These are phyloP conservation scores for Sporisorium scitamineum DNA, from an alignment of 1,284 basidiomycete genomes.

Conservation along the genomic window DNA sequence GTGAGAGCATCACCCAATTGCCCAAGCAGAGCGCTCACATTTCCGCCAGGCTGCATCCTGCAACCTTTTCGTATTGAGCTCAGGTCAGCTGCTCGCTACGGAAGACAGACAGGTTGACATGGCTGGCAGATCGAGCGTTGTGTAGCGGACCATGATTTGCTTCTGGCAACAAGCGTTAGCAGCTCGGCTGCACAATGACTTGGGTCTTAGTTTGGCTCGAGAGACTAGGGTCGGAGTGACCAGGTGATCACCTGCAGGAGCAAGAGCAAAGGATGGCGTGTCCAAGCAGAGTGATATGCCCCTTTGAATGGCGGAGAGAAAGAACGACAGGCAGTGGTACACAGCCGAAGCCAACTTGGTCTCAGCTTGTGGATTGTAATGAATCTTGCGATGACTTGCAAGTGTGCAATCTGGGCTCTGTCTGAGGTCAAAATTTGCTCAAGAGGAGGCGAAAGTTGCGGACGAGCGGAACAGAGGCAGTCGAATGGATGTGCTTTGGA, in stretches of 20 bases:
- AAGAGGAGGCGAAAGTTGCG: too few relatives aligned
- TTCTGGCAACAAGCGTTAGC: not conserved
- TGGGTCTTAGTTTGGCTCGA: not conserved
- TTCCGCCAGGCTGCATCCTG: not conserved
- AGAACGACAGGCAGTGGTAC: slow-evolving; percentile 12
- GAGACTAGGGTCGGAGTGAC: not conserved
- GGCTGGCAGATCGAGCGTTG: slow-evolving; percentile 10
- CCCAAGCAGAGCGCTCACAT: not conserved
- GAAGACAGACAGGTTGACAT: slow-evolving; percentile 1
- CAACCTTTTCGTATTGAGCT: slow-evolving; percentile 10
- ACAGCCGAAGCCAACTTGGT: not conserved
- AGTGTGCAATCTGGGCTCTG: not conserved
- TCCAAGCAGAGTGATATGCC: slow-evolving; percentile 37
- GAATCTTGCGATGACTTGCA: not conserved
- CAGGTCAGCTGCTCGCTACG: slow-evolving; percentile 6
- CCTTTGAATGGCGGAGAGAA: slow-evolving; percentile 1
- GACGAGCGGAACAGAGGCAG: too few relatives aligned
- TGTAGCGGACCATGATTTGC: not conserved
- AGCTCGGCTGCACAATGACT: not conserved
- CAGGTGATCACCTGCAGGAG: slow-evolving; percentile 1
- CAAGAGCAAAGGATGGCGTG: slow-evolving; percentile 1
- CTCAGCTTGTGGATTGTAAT: slow-evolving; percentile 8
- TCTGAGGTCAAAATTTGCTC: not conserved
- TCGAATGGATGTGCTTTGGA: not conserved
- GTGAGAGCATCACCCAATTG: not conserved